phyloP scores from a whole-genome alignment of 176 grass and related monocot genomes.

The Juncus inflexus region DNA sequence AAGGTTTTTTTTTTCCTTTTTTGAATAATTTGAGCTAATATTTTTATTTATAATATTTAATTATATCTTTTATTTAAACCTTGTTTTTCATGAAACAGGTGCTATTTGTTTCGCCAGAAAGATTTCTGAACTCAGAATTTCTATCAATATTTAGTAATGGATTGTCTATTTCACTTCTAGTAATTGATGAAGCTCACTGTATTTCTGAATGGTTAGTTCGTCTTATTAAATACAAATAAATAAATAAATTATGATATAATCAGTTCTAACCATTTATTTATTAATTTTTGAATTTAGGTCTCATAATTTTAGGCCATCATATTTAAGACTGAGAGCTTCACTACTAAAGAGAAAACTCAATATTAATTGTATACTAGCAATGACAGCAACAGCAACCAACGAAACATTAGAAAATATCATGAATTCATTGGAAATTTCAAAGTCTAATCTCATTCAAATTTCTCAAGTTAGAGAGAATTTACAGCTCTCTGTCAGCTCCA shows the following conservation, averaged over 20 bases:
- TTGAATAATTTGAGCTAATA: no score
- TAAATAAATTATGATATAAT: no score
- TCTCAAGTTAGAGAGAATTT: constrained; percentile 83
- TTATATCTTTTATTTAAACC: constrained; percentile 1
- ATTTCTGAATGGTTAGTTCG: constrained; percentile 98
- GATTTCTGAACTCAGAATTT: constrained; percentile 90
- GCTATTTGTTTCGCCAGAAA: constrained; percentile 98
- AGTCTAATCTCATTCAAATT: constrained; percentile 50
- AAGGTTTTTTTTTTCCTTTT: constrained; percentile 48
- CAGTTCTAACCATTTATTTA: no score
- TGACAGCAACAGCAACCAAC: constrained; percentile 89
- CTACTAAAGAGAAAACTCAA: constrained; percentile 69
- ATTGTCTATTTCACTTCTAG: constrained; percentile 77
- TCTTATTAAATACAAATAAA: neutral
- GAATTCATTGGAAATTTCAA: constrained; percentile 74
- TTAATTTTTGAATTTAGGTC: constrained; percentile 46
- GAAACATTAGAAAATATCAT: constrained; percentile 81
- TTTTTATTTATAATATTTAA: neutral
- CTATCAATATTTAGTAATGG: constrained; percentile 54
- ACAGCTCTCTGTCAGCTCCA: constrained; percentile 51
- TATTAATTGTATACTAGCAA: constrained; percentile 86
- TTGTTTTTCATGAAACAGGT: constrained; percentile 49
- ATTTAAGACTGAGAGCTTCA: constrained; percentile 84
- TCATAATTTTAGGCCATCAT: constrained; percentile 96
- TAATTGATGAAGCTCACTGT: constrained; percentile 97